phyloP scores from a whole-genome alignment of 2,329 filamentous ascomycete species.

The Diaporthe citrichinensis region DNA sequence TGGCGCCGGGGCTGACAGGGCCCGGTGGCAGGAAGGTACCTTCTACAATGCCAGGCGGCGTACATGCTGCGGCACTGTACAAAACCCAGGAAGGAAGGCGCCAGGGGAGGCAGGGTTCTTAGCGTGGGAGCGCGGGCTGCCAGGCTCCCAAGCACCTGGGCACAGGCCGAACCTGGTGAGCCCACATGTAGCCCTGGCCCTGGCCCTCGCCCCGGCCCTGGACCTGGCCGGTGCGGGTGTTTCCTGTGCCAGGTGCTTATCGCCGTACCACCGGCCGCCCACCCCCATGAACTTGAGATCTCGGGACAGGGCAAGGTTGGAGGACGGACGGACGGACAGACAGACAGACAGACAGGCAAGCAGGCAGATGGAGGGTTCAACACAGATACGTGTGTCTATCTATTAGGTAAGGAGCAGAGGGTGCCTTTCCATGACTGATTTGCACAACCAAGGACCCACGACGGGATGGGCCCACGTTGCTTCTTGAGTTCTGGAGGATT shows the following conservation, averaged over 20 bases:
- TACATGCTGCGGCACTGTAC: neutral
- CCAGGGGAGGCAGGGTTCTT: slow-evolving; percentile 9
- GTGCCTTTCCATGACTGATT: neutral
- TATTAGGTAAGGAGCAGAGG: neutral
- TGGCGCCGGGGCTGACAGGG: slow-evolving; percentile 7
- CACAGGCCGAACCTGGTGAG: slow-evolving; percentile 11
- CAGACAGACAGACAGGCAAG: neutral
- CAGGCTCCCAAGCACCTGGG: slow-evolving; percentile 29
- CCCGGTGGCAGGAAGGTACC: neutral
- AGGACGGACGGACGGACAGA: neutral
- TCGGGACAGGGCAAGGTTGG: neutral
- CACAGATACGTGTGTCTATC: neutral
- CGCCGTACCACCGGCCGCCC: neutral
- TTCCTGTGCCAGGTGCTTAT: slow-evolving; percentile 19
- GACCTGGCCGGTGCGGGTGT: slow-evolving; percentile 16
- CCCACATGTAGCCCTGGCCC: neutral
- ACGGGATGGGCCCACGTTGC: neutral
- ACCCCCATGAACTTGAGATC: neutral
- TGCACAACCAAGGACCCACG: slow-evolving; percentile 1
- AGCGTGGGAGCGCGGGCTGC: slow-evolving; percentile 23
- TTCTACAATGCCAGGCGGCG: neutral
- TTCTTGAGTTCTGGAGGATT: neutral
- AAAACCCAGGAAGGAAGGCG: slow-evolving; percentile 6
- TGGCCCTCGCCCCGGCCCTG: slow-evolving; percentile 6
- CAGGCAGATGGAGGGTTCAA: neutral